Conservation (phyloP, 257 asterid species). For the Capsicum chinense region DNA sequence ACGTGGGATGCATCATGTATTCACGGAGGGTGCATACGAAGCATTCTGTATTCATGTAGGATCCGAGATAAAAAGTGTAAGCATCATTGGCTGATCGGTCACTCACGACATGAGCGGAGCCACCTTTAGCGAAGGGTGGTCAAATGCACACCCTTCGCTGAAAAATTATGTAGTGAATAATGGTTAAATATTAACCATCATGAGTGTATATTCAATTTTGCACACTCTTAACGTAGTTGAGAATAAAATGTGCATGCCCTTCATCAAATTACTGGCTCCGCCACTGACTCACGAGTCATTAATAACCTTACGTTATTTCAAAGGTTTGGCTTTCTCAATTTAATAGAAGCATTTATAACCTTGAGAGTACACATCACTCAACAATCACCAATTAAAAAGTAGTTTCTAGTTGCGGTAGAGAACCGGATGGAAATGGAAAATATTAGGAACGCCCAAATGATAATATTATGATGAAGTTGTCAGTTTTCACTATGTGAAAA, state of each 20-base stretch:
- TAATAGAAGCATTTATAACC: not conserved
- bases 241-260: too few species aligned
- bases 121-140: too few species aligned
- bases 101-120: too few species aligned
- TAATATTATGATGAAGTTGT: not conserved
- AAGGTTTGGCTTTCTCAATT: not conserved
- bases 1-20: too few species aligned
- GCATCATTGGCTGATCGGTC: not conserved
- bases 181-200: too few species aligned
- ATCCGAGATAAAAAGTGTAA: not conserved
- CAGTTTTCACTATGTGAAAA: conserved; percentile 19
- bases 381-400: not conserved
- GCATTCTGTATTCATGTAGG: too few species aligned
- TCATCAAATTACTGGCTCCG: too few species aligned
- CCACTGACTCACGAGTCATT: not conserved
- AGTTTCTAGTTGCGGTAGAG: not conserved
- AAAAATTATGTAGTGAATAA: too few species aligned
- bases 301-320: not conserved
- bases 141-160: too few species aligned
- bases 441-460: not conserved
- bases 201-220: too few species aligned
- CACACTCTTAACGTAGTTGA: too few species aligned
- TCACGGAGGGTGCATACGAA: too few species aligned
- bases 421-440: not conserved
- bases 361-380: not conserved